Conservation (phyloP, 306 rosid genomes). For the Acacia acuminata region DNA sequence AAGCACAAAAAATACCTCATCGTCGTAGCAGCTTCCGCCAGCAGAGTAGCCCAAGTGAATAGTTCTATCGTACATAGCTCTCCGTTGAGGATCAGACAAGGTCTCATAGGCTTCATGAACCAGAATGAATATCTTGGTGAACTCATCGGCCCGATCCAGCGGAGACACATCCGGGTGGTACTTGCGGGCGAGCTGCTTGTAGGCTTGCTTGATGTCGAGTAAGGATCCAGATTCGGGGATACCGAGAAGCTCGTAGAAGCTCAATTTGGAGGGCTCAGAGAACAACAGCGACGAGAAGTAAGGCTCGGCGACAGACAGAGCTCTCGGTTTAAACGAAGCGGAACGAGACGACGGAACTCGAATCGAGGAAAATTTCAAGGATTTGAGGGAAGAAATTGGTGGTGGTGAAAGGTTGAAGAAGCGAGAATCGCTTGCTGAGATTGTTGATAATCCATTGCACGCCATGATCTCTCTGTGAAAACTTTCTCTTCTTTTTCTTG, state of each 20-base stretch:
- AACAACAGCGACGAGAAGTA: neutral
- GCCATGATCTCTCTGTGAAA: constrained; percentile 42
- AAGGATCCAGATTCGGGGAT: constrained; percentile 66
- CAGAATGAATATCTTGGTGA: constrained; percentile 68
- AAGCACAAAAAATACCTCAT: constrained; percentile 40
- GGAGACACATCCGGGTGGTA: constrained; percentile 97
- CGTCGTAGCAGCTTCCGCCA: constrained; percentile 33
- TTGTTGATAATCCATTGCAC: constrained; percentile 39
- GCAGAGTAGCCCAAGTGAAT: constrained; percentile 71
- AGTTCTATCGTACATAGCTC: constrained; percentile 69
- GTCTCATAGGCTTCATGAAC: constrained; percentile 92
- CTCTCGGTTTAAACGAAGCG: constrained; percentile 33
- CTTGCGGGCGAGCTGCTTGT: constrained; percentile 78
- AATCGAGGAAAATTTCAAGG: constrained; percentile 8
- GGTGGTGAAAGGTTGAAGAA: constrained; percentile 36
- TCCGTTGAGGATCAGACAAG: constrained; percentile 61
- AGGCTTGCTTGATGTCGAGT: constrained; percentile 75
- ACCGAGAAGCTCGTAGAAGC: constrained; percentile 76
- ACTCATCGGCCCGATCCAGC: constrained; percentile 74
- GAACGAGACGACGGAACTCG: constrained; percentile 36
- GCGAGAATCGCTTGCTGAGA: constrained; percentile 50
- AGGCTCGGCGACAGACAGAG: constrained; percentile 29
- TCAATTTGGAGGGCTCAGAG: neutral
- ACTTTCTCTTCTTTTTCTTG: neutral
- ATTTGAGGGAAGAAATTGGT: neutral